Percentiles rank a stretch among this genome's conserved stretches.
phyloP scores from a whole-genome alignment of 2,329 filamentous ascomycete species.

The Westerdykella aurantiaca region DNA sequence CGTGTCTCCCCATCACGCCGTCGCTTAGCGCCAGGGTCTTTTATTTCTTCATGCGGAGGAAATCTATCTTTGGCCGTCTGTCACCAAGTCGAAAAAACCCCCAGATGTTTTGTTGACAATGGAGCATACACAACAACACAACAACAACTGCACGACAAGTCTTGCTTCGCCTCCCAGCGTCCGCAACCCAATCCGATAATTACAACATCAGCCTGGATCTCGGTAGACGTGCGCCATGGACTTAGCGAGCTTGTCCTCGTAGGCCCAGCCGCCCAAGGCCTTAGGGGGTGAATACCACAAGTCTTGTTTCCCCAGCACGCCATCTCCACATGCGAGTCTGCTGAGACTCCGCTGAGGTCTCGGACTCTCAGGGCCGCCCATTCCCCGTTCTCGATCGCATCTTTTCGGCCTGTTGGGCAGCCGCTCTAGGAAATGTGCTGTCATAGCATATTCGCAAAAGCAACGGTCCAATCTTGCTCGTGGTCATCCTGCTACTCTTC shows the following conservation, averaged over 20 bases:
- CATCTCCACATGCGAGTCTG: not conserved
- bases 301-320: not conserved
- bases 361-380: not conserved
- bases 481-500: not conserved
- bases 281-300: not conserved
- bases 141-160: not conserved
- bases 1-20: not conserved
- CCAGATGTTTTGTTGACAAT: not conserved
- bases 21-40: not conserved
- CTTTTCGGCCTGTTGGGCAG: not conserved
- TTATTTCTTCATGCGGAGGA: not conserved
- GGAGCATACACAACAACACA: not conserved
- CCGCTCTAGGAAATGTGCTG: not conserved
- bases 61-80: not conserved
- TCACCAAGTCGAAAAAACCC: not conserved
- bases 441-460: not conserved
- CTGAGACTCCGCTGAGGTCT: too few relatives aligned
- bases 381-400: not conserved
- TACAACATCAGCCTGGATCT: not conserved
- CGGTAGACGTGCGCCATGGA: not conserved
- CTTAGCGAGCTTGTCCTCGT: not conserved
- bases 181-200: not conserved
- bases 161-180: not conserved
- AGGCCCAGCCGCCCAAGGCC: not conserved
- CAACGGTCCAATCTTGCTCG: not conserved